A percentile compares a stretch with the other conserved stretches of the same genome.
Conservation (phyloP, 495 filamentous ascomycete genomes). For the Lasiosphaeria ovina region DNA sequence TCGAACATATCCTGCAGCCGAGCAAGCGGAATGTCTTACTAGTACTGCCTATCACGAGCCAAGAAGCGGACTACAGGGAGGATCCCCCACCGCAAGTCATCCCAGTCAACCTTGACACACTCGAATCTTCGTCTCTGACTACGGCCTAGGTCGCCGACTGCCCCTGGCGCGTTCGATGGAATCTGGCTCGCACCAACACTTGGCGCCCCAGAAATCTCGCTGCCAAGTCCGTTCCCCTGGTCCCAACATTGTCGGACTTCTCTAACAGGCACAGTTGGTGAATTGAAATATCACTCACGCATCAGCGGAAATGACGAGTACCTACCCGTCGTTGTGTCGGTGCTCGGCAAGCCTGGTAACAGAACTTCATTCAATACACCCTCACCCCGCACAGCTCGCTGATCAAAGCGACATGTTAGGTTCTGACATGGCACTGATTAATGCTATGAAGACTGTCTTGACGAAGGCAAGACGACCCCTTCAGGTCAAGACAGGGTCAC, state of each 20-base stretch:
- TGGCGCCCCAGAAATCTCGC: not conserved
- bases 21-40: not conserved
- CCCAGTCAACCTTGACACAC: too few species aligned
- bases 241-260: conserved; percentile 1
- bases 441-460: not conserved
- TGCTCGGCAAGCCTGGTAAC: conserved; percentile 1
- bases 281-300: not conserved
- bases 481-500: too few species aligned
- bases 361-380: not conserved
- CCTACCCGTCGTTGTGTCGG: not conserved
- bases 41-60: not conserved
- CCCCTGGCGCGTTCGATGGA: not conserved
- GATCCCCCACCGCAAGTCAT: not conserved
- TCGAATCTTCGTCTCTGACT: too few species aligned
- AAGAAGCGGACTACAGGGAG: not conserved
- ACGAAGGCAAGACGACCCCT: not conserved
- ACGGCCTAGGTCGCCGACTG: not conserved
- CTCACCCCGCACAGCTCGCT: not conserved
- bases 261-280: too few species aligned
- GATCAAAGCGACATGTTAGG: not conserved
- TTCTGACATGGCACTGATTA: conserved; percentile 1
- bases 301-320: not conserved
- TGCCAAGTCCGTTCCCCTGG: not conserved
- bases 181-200: not conserved
- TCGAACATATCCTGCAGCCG: not conserved